Base-by-base conservation (phyloP, 1,284 basidiomycete genomes). In the Trichosporon asahii region DNA sequence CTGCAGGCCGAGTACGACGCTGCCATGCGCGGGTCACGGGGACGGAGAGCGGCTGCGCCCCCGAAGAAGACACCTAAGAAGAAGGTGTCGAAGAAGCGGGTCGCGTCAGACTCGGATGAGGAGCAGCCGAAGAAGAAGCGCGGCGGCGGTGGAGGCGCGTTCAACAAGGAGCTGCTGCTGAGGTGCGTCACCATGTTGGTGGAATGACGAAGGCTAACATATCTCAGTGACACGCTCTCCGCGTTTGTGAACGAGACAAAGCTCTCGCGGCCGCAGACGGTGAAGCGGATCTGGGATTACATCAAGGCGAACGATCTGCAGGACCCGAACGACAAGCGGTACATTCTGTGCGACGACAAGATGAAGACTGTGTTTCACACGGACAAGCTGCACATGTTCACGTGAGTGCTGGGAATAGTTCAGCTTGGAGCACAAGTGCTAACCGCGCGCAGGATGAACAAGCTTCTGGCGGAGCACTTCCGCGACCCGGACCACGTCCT, bases 221-320 rank as follows among this genome's bases (percentile, higher is more conserved):
- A 12, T 2, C 29, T 8, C 55, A 84, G 83, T 66, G 80, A 79
- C 46, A 71, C 78, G 0, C 76, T 84, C 15, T 71, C 76, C 2
- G 73, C 72, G 1, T 73, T 83, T 15, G 72, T 80, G 8, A 77
- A 78, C 18, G 79, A 80, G 64, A 68, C 73, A 1, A 70, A 77
- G 23, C 67, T 80, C 27, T 85, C 86, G 5, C 79, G 86, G 44
- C 85, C 85, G 2, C 85, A 85, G 69, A 82, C 84, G 8, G 86
- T 86, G 68, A 86, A 87, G 77, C 79, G 84, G 69, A 83, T 87
- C n/a, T 87, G 86, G 86, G 85, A 76, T 11, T 85, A 87, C 73
- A 84, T 87, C 76, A 87, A 87, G 73, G 82, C 74, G 23, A 79
- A 84, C 44, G 80, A 83, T 61, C 76, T 86, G n/a, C 86, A 87